phyloP scores from a whole-genome alignment of 2,329 filamentous ascomycete genomes.

The Rosellinia necatrix region DNA sequence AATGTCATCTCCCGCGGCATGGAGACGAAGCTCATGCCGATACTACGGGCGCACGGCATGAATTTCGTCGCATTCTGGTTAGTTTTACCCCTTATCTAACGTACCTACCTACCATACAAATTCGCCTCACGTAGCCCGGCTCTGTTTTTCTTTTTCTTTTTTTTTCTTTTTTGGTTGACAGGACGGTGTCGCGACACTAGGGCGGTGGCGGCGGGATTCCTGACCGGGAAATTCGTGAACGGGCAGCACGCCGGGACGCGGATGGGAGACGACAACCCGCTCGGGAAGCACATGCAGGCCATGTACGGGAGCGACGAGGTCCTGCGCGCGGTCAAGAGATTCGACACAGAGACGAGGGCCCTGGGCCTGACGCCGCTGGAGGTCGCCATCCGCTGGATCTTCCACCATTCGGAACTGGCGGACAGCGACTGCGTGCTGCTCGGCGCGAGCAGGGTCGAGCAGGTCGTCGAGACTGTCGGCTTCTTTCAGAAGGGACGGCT shows the following conservation, averaged over 20 bases:
- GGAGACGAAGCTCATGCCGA: slow-evolving; percentile 44
- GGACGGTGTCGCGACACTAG: no score
- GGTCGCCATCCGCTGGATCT: slow-evolving; percentile 43
- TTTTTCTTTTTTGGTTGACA: no score
- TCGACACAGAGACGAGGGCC: slow-evolving; percentile 35
- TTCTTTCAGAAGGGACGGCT: slow-evolving; percentile 42
- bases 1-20: slow-evolving; percentile 43
- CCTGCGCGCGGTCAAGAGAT: slow-evolving; percentile 38
- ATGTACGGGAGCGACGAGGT: slow-evolving; percentile 40
- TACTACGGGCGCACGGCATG: slow-evolving; percentile 40
- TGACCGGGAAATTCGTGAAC: slow-evolving; percentile 41
- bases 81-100: neutral
- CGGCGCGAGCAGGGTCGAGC: slow-evolving; percentile 40
- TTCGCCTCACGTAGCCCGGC: neutral
- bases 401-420: slow-evolving; percentile 39
- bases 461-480: slow-evolving; percentile 40
- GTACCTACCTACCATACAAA: neutral
- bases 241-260: slow-evolving; percentile 36
- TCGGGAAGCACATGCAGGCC: slow-evolving; percentile 26
- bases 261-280: slow-evolving; percentile 33
- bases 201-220: slow-evolving; percentile 38
- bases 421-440: slow-evolving; percentile 42
- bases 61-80: slow-evolving; percentile 29
- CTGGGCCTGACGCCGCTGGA: slow-evolving; percentile 39
- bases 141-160: no score